Evolutionary conservation across 1,284 basidiomycete species (phyloP).

Genomic region (Lentinula novae-zelandiae): DNA sequence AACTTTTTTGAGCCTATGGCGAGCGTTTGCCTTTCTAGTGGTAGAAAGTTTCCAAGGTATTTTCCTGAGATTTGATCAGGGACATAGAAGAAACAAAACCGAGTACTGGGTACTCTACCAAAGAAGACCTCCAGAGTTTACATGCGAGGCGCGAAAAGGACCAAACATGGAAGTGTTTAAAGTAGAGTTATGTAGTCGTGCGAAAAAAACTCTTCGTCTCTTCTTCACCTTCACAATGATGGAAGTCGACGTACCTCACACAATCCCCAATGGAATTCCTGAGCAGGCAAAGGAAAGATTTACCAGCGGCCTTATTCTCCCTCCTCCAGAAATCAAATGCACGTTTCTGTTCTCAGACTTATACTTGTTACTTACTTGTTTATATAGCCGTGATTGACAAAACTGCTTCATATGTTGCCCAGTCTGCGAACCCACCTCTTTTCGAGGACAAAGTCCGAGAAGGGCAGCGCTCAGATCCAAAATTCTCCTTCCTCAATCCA

Average conservation of each 20-base stretch:
- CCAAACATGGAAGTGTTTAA: constrained; percentile 57
- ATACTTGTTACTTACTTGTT: constrained; percentile 9
- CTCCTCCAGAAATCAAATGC: constrained; percentile 83
- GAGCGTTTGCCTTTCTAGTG: constrained; percentile 89
- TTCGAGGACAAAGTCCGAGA: constrained; percentile 97
- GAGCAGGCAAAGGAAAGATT: constrained; percentile 43
- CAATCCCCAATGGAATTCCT: constrained; percentile 34
- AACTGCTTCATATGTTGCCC: constrained; percentile 91
- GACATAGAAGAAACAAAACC: neutral
- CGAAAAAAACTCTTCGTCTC: neutral
- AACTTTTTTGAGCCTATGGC: constrained; percentile 86
- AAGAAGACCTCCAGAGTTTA: constrained; percentile 70
- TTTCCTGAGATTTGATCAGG: constrained; percentile 62
- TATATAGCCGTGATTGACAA: constrained; percentile 87
- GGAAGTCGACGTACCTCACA: constrained; percentile 35
- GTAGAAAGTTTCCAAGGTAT: constrained; percentile 89
- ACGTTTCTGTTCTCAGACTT: neutral
- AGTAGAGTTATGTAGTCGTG: constrained; percentile 21
- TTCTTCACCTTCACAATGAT: constrained; percentile 22
- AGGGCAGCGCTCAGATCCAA: constrained; percentile 90
- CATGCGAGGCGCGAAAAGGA: constrained; percentile 67
- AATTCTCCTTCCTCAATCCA: constrained; percentile 94
- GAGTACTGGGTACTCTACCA: constrained; percentile 48
- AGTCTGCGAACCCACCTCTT: constrained; percentile 82
- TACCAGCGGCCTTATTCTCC: constrained; percentile 83